Evolutionary conservation across 2,329 filamentous ascomycete genomes (phyloP), one percentile per base, ranked within the genome.

Genomic region (Hortaea sp.): DNA sequence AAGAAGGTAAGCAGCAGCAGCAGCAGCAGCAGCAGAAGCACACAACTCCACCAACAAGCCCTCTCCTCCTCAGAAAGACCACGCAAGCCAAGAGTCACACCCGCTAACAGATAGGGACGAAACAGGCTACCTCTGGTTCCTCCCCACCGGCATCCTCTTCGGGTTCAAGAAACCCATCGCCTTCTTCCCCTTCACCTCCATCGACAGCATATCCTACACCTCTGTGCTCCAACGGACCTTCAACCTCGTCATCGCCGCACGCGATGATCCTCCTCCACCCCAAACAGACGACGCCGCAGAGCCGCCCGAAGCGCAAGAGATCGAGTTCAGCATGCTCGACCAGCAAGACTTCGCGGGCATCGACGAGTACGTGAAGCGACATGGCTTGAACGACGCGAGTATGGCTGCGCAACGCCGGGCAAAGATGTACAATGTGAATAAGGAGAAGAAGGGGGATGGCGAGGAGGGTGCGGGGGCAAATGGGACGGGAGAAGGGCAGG

Each of bases 291-390:
- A 35, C 32, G n/a, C 32, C n/a, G 32, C 7, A n/a, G 54, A 55
- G n/a, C 69, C 70, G 29, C 63, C 64, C 1, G 69, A 77, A 53
- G 64, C 65, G 1, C 70, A 77, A 55, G 79, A 82, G 52, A 68
- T 78, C 12, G 79, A 83, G 53, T 80, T 82, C 53, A 74, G 73
- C 38, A 82, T 82, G 79, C 66, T 83, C 38, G 79, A 83, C 52
- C 79, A 82, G 56, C 75, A 72, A 6, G 76, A 82, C 56, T 82
- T 75, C 53, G 67, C 70, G 0, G 78, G 77, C 11, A 82, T 83
- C 41, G 78, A 82, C 51, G 67, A 69, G 5, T 83, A 82, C 51
- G 69, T 82, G 48, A 79, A 79, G 60, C 68, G 71, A 29, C 78
- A 82, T 56, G 69, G 71, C 5, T 64, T 83, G 30, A 78, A 82